These are phyloP conservation scores for Barbatosphaeria neglecta DNA, from an alignment of 495 filamentous ascomycete genomes.

Conservation along the genomic window DNA sequence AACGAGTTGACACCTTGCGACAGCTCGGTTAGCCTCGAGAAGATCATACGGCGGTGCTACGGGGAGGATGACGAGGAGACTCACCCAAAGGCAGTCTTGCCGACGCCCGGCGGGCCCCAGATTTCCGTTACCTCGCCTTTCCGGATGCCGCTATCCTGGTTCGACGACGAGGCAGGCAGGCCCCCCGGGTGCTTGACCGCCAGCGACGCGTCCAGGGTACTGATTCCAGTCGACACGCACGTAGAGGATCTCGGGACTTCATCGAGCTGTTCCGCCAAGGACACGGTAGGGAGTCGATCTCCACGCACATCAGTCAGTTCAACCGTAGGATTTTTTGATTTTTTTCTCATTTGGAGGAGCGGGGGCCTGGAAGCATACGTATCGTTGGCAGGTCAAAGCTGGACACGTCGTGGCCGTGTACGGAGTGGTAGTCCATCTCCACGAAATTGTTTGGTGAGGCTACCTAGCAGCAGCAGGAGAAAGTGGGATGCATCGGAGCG, in stretches of 20 bases:
- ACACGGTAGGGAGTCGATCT: constrained; percentile 79
- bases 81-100: constrained; percentile 79
- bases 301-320: constrained; percentile 5
- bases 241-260: constrained; percentile 29
- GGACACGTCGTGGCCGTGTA: constrained; percentile 33
- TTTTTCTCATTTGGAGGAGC: no score
- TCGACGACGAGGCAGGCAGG: constrained; percentile 10
- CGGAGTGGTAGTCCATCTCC: constrained; percentile 33
- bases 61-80: no score
- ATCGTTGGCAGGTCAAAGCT: constrained; percentile 34
- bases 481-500: no score
- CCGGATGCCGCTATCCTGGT: constrained; percentile 41
- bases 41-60: no score
- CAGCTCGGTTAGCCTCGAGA: background rate
- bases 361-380: constrained; percentile 10
- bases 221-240: constrained; percentile 56
- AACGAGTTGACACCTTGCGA: constrained; percentile 37
- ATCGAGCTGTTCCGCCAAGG: constrained; percentile 61
- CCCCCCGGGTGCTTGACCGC: constrained; percentile 9
- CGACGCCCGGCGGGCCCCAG: constrained; percentile 77
- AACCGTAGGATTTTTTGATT: no score
- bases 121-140: constrained; percentile 78
- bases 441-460: no score
- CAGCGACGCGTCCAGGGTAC: constrained; percentile 47
- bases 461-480: no score